Percentiles rank a stretch among this genome's conserved stretches.
Evolutionary conservation across 805 yeast genomes (phyloP).

Genomic region (Candida verbasci): DNA sequence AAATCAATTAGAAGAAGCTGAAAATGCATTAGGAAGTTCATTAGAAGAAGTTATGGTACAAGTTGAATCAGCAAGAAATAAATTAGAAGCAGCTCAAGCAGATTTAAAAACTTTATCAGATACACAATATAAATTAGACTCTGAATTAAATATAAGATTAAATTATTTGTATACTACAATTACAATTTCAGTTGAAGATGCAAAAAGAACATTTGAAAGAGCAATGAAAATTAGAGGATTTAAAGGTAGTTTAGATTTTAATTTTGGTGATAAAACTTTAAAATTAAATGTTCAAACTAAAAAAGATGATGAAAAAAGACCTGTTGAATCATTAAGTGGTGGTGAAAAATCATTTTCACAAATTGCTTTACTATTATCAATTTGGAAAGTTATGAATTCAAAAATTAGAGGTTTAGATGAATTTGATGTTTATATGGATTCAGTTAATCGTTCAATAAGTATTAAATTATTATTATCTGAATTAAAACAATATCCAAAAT

Average conservation of each 20-base stretch:
- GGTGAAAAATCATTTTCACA: slow-evolving; percentile 97
- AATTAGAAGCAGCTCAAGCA: slow-evolving; percentile 38
- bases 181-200: slow-evolving; percentile 25
- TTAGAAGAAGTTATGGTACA: slow-evolving; percentile 52
- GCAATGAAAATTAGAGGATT: slow-evolving; percentile 67
- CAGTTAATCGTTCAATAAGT: slow-evolving; percentile 78
- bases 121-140: slow-evolving; percentile 20
- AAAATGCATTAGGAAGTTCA: slow-evolving; percentile 48
- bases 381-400: slow-evolving; percentile 92
- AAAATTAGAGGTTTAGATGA: slow-evolving; percentile 90
- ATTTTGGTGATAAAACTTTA: slow-evolving; percentile 46
- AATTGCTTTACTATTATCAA: slow-evolving; percentile 77
- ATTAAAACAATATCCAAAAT: slow-evolving; percentile 55
- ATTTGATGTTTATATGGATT: slow-evolving; percentile 97
- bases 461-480: slow-evolving; percentile 69
- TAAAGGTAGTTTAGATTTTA: slow-evolving; percentile 66
- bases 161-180: slow-evolving; percentile 31
- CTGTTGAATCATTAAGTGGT: slow-evolving; percentile 84
- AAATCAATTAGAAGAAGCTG: slow-evolving; percentile 46
- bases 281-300: slow-evolving; percentile 60
- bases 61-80: slow-evolving; percentile 40
- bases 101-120: slow-evolving; percentile 32
- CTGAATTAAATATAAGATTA: slow-evolving; percentile 29
- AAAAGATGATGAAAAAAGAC: slow-evolving; percentile 54
- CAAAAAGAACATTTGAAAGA: slow-evolving; percentile 45